Evolutionary conservation across 306 rosid species (phyloP).

Genomic region (Medicago arabica): DNA sequence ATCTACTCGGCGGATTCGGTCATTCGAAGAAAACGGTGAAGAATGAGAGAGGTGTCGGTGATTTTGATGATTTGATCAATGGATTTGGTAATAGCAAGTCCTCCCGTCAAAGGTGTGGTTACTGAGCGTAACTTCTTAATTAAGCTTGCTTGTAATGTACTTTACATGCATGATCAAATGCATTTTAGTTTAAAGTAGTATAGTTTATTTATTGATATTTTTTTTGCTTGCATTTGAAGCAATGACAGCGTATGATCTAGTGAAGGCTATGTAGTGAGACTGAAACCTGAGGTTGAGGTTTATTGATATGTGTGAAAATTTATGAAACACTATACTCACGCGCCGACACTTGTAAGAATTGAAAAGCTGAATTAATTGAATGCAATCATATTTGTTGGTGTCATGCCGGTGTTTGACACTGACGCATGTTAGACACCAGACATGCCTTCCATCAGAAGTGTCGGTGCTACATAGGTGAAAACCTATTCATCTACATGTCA

Average conservation of each 20-base stretch:
- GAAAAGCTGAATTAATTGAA: too few species aligned
- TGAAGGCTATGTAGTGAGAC: slow-evolving; percentile 14
- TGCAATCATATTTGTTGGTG: too few species aligned
- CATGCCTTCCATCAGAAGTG: too few species aligned
- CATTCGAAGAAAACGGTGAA: slow-evolving; percentile 58
- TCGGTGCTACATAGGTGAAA: background rate
- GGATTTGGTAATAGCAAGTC: slow-evolving; percentile 71
- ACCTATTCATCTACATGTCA: background rate
- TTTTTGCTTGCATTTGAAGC: slow-evolving; percentile 4
- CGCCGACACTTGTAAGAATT: too few species aligned
- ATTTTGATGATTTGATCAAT: slow-evolving; percentile 75
- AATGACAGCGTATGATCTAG: background rate
- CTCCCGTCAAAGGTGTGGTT: slow-evolving; percentile 66
- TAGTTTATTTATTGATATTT: background rate
- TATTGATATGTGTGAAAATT: background rate
- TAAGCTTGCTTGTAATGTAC: slow-evolving; percentile 8
- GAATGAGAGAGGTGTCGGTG: slow-evolving; percentile 50
- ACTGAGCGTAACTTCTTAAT: slow-evolving; percentile 5
- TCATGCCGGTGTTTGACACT: too few species aligned
- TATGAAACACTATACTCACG: background rate
- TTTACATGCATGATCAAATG: background rate
- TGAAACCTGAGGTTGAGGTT: slow-evolving; percentile 29
- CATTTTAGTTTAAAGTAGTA: slow-evolving; percentile 2
- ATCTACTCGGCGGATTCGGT: slow-evolving; percentile 79
- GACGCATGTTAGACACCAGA: too few species aligned